These are phyloP conservation scores for Spergularia bocconei DNA, from an alignment of 148 eudicot species.

Conservation along the genomic window DNA sequence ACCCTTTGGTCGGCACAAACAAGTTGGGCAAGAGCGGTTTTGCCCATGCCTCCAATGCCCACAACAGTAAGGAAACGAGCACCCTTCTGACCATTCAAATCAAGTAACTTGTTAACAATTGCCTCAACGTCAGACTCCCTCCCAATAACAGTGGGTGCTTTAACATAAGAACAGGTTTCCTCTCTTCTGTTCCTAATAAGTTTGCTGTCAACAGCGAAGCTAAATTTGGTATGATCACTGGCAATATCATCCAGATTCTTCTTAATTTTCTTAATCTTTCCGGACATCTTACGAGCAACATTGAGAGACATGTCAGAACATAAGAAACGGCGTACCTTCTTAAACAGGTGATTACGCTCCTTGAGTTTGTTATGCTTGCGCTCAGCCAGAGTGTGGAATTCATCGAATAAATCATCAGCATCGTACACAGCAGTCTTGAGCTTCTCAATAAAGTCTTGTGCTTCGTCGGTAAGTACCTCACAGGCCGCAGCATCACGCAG, in stretches of 20 bases:
- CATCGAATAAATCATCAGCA: constrained; percentile 15
- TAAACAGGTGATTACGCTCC: not conserved
- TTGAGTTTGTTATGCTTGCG: not conserved
- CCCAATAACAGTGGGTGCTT: not conserved
- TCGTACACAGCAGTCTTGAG: constrained; percentile 17
- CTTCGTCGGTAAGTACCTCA: not conserved
- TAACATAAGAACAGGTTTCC: constrained; percentile 14
- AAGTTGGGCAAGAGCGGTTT: constrained; percentile 28
- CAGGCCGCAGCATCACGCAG: constrained; percentile 3
- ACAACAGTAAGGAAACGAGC: constrained; percentile 13
- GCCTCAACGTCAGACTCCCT: not conserved
- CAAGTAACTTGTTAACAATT: not conserved
- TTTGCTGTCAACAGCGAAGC: not conserved
- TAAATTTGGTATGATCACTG: not conserved
- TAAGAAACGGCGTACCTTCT: not conserved
- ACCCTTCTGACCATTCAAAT: not conserved
- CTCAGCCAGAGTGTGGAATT: not conserved
- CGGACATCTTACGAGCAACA: not conserved
- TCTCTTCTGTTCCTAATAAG: not conserved
- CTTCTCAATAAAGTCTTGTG: not conserved
- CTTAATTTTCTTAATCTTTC: constrained; percentile 7
- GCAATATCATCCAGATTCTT: constrained; percentile 2
- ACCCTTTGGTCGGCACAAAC: constrained; percentile 10
- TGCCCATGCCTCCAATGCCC: constrained; percentile 30
- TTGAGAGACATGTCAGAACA: not conserved